A percentile compares a stretch with the other conserved stretches of the same genome.
Evolutionary conservation across 73 alveolate genomes (phyloP).

Genomic region (Tetrahymena elliotti): DNA sequence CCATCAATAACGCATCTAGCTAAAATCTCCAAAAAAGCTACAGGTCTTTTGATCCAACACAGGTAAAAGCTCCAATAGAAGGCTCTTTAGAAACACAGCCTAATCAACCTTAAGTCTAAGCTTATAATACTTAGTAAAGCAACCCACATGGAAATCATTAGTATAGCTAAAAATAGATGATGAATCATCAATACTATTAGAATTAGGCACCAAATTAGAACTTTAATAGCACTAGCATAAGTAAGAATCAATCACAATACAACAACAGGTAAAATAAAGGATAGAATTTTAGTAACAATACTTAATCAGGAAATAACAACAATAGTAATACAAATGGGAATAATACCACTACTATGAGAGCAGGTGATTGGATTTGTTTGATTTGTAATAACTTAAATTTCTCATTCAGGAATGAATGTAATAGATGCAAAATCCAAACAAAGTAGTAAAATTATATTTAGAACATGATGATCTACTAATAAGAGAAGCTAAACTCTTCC

Average conservation of each 20-base stretch:
- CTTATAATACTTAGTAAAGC: background rate
- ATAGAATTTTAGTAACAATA: background rate
- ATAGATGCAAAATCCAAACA: conserved; percentile 54
- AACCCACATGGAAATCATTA: background rate
- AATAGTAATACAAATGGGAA: background rate
- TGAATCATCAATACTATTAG: background rate
- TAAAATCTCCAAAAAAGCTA: background rate
- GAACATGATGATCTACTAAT: background rate
- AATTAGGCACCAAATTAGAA: background rate
- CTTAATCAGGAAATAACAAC: background rate
- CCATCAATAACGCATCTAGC: background rate
- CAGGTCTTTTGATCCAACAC: background rate
- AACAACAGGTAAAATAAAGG: background rate
- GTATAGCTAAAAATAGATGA: background rate
- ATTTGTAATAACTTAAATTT: conserved; percentile 78
- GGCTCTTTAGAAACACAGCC: background rate
- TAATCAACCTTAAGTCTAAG: background rate
- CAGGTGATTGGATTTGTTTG: conserved; percentile 89
- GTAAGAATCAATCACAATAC: background rate
- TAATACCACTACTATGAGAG: conserved; percentile 33
- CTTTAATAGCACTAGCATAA: background rate
- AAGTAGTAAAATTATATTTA: background rate
- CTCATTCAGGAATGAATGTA: conserved; percentile 75
- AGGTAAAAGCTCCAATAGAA: background rate
- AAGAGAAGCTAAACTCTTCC: background rate